These are phyloP conservation scores for Calonectria fujianensis DNA, from an alignment of 2,329 filamentous ascomycete genomes.

Conservation along the genomic window DNA sequence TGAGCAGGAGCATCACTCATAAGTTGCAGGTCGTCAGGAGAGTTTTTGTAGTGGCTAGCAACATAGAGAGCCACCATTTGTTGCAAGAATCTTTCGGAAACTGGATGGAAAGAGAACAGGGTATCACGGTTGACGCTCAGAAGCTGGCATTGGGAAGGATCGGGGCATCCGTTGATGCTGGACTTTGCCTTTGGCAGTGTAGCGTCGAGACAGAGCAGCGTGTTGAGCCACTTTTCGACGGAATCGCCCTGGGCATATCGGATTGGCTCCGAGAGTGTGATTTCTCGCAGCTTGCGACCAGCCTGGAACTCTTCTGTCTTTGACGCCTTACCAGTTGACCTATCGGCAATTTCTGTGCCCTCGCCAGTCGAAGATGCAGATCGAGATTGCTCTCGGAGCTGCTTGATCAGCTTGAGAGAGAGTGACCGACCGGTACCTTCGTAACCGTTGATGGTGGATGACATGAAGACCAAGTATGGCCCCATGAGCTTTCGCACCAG, in stretches of 20 bases:
- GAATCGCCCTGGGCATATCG: slow-evolving; percentile 92
- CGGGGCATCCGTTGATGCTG: slow-evolving; percentile 86
- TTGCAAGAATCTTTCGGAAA: slow-evolving; percentile 97
- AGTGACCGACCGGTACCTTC: slow-evolving; percentile 97
- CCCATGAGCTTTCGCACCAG: slow-evolving; percentile 96
- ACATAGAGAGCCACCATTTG: slow-evolving; percentile 99
- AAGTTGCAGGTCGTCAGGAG: slow-evolving; percentile 96
- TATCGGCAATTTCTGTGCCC: slow-evolving; percentile 82
- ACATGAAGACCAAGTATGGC: slow-evolving; percentile 98
- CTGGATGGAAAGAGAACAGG: slow-evolving; percentile 97
- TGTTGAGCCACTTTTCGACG: slow-evolving; percentile 98
- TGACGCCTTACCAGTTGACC: slow-evolving; percentile 83
- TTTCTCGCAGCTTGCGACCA: slow-evolving; percentile 90
- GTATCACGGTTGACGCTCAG: slow-evolving; percentile 97
- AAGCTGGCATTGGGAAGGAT: slow-evolving; percentile 93
- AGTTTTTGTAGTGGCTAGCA: slow-evolving; percentile 98
- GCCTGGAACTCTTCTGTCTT: slow-evolving; percentile 79
- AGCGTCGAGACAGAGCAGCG: slow-evolving; percentile 93
- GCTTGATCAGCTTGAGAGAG: slow-evolving; percentile 96
- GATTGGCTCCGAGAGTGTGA: slow-evolving; percentile 94
- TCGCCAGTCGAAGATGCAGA: slow-evolving; percentile 73
- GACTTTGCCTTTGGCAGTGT: slow-evolving; percentile 87
- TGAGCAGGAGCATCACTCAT: slow-evolving; percentile 99
- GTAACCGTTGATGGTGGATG: slow-evolving; percentile 98
- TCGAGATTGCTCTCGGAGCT: slow-evolving; percentile 93